phyloP scores from a whole-genome alignment of 495 filamentous ascomycete species.

The Extremus antarcticus region DNA sequence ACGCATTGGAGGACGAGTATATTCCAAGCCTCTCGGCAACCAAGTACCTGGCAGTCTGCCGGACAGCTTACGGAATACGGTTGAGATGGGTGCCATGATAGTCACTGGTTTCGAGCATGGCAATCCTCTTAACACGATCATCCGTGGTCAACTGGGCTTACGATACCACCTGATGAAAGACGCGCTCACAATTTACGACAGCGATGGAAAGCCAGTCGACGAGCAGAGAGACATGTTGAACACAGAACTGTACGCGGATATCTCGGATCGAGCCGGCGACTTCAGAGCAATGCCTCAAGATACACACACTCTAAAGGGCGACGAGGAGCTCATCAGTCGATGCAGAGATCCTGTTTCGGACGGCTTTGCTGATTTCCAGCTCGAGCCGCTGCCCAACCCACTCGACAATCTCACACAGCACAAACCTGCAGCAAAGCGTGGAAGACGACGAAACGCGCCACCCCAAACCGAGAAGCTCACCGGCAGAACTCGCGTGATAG shows the following conservation, averaged over 20 bases:
- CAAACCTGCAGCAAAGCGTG: constrained; percentile 18
- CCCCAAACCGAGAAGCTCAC: constrained; percentile 35
- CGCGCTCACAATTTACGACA: constrained; percentile 82
- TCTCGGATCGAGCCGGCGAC: constrained; percentile 77
- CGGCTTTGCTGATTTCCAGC: constrained; percentile 57
- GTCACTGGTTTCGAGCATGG: constrained; percentile 93
- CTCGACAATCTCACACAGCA: constrained; percentile 25
- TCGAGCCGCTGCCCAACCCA: constrained; percentile 49
- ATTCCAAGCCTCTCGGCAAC: constrained; percentile 72
- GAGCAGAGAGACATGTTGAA: constrained; percentile 69
- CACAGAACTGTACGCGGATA: constrained; percentile 86
- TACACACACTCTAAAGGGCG: constrained; percentile 66
- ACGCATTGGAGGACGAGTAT: constrained; percentile 86
- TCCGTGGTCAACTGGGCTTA: constrained; percentile 82
- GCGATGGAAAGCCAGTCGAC: constrained; percentile 70
- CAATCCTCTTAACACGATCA: constrained; percentile 82
- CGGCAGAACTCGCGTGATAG: constrained; percentile 29
- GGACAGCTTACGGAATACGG: constrained; percentile 54
- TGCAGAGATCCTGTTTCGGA: constrained; percentile 70
- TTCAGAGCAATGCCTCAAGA: constrained; percentile 68
- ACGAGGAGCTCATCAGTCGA: constrained; percentile 69
- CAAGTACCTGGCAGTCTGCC: constrained; percentile 40
- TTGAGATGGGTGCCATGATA: constrained; percentile 94
- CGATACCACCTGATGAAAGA: constrained; percentile 75
- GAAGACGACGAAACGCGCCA: constrained; percentile 22